Evolutionary conservation across 495 filamentous ascomycete species (phyloP), one percentile per base, ranked within the genome.

Genomic region (Penicillium chermesinum): DNA sequence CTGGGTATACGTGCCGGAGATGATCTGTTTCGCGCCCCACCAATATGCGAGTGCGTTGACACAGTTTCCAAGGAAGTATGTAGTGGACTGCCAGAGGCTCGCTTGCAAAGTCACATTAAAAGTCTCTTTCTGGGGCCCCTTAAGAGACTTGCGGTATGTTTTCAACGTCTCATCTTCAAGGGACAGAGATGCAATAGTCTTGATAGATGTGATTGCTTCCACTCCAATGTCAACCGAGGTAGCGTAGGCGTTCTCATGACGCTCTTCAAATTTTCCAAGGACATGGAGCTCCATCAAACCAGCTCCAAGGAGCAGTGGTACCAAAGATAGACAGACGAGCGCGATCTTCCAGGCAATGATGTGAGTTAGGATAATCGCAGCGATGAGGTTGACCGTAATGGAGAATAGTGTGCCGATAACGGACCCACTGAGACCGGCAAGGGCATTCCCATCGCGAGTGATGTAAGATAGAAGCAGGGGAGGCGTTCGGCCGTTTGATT

Each of bases 21-120:
- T 66, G 17, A 86, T 78, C 41, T 81, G 76, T 39, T 75, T 78
- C 1, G 79, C 68, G n/a, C 83, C 83, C 75, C 83, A 87, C 78
- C 81, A 85, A 56, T 85, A 86, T 4, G 82, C 82, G 14, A 87
- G 63, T 0, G 81, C 82, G 51, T 83, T 80, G 12, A 85, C 72
- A 9, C 77, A 62, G 46, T 78, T 70, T 14, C 73, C 70, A 8
- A 77, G 54, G 55, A 72, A 75, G 42, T 80, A 76, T 13, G 75
- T 73, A 16, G 78, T 66, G 3, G 78, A 76, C 40, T 78, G 78
- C 67, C 76, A 78, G 20, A 75, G 44, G 48, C 71, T 78, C 25
- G 72, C 69, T 46, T 69, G 72, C 10, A 75, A 20, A 39, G 70
- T 78, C 8, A 74, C 71, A 32, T 57, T 53, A 7, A 71, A 59